These are phyloP conservation scores for Nevesoporus exiguus DNA, from an alignment of 768 basidiomycete species.

Conservation along the genomic window DNA sequence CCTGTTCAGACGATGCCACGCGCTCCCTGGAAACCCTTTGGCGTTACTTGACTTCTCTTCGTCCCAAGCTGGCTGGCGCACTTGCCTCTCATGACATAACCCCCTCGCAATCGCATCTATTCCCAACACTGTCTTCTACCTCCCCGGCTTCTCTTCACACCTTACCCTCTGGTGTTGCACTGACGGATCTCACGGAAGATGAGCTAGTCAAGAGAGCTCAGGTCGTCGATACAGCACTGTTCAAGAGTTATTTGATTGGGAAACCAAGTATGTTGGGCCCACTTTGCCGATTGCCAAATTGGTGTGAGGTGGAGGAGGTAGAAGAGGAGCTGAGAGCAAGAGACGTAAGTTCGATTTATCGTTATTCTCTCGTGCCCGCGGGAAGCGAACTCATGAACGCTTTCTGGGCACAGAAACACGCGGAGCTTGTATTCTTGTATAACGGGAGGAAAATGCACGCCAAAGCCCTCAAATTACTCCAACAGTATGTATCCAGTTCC, in stretches of 20 bases:
- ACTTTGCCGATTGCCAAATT: conserved; percentile 87
- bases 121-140: conserved; percentile 67
- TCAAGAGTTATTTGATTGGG: conserved; percentile 86
- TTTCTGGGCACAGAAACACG: conserved; percentile 64
- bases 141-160: conserved; percentile 73
- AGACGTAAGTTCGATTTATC: conserved; percentile 48
- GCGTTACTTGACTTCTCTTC: conserved; percentile 83
- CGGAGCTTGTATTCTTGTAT: conserved; percentile 88
- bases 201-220: conserved; percentile 88
- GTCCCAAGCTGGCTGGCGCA: conserved; percentile 80
- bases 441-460: conserved; percentile 94
- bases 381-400: neutral
- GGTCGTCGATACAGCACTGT: conserved; percentile 91
- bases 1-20: conserved; percentile 49
- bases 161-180: conserved; percentile 66
- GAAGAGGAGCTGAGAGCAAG: conserved; percentile 80
- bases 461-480: conserved; percentile 80
- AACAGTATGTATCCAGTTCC: conserved; percentile 55
- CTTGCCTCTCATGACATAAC: conserved; percentile 67
- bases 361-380: neutral
- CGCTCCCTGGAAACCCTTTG: conserved; percentile 85
- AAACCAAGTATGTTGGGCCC: conserved; percentile 79
- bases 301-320: conserved; percentile 95
- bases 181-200: conserved; percentile 71
- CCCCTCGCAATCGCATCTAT: conserved; percentile 63